Evolutionary conservation across 176 grass and related monocot genomes (phyloP).

Genomic region (Puccinellia tenuiflora): DNA sequence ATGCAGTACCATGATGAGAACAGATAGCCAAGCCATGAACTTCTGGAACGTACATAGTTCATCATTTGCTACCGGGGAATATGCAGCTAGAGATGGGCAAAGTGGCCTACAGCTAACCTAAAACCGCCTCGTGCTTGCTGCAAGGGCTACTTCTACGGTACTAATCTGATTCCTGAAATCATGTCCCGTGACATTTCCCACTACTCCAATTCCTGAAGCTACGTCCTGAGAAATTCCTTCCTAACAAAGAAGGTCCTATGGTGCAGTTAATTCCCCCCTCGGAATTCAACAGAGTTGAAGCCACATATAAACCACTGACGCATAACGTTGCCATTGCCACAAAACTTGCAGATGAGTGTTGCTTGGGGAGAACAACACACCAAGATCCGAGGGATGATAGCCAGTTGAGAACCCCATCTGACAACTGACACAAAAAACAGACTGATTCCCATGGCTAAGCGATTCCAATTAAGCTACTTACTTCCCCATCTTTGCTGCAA

Average conservation of each 20-base stretch:
- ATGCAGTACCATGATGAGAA: not conserved
- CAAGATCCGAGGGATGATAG: slow-evolving; percentile 11
- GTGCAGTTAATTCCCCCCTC: not conserved
- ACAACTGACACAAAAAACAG: slow-evolving; percentile 7
- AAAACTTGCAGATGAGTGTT: not conserved
- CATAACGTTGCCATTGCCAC: not conserved
- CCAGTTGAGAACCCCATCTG: slow-evolving; percentile 13
- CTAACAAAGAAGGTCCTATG: not conserved
- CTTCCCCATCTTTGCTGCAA: slow-evolving; percentile 29
- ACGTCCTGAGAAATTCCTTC: not conserved
- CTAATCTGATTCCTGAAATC: slow-evolving; percentile 19
- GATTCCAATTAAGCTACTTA: slow-evolving; percentile 8
- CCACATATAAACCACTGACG: not conserved
- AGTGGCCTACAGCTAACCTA: not conserved
- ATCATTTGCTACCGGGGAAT: slow-evolving; percentile 1
- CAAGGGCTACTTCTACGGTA: not conserved
- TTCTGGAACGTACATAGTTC: slow-evolving; percentile 16
- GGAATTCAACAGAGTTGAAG: not conserved
- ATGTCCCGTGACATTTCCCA: not conserved
- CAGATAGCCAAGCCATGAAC: not conserved
- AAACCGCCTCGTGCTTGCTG: not conserved
- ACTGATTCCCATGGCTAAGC: not conserved
- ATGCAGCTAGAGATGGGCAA: not conserved
- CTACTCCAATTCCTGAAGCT: slow-evolving; percentile 19
- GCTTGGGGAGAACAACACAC: slow-evolving; percentile 9